phyloP scores from a whole-genome alignment of 768 basidiomycete genomes.

The Suillus bovinus region DNA sequence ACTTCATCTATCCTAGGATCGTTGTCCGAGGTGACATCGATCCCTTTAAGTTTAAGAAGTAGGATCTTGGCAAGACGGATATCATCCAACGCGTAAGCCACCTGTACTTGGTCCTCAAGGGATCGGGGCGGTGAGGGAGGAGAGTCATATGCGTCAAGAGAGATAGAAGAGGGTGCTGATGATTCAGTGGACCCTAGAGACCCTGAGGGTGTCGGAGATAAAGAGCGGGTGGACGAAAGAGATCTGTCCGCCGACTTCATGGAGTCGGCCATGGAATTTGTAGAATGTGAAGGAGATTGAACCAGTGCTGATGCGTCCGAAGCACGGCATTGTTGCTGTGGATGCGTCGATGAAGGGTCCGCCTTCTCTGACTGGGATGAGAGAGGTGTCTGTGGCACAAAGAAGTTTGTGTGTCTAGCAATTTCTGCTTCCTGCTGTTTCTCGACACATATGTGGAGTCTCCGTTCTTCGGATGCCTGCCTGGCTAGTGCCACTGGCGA shows the following conservation, averaged over 20 bases:
- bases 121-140: constrained; percentile 43
- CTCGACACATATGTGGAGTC: constrained; percentile 15
- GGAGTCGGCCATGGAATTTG: not conserved
- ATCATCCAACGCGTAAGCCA: constrained; percentile 67
- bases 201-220: constrained; percentile 26
- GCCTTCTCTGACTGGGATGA: constrained; percentile 9
- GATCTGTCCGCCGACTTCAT: constrained; percentile 4
- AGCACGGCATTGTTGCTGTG: not conserved
- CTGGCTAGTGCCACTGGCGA: constrained; percentile 45
- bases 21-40: constrained; percentile 56
- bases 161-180: constrained; percentile 27
- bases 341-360: constrained; percentile 6
- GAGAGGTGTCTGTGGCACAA: constrained; percentile 4
- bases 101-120: constrained; percentile 64
- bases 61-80: constrained; percentile 66
- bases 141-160: constrained; percentile 45
- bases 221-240: constrained; percentile 16
- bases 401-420: not conserved
- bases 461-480: constrained; percentile 43
- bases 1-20: constrained; percentile 67
- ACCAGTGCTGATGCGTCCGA: constrained; percentile 1
- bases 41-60: constrained; percentile 59
- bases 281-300: constrained; percentile 3
- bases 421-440: constrained; percentile 11
- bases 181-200: constrained; percentile 10